phyloP scores from a whole-genome alignment of 176 grass and related monocot genomes.

The Triticum dicoccoides region DNA sequence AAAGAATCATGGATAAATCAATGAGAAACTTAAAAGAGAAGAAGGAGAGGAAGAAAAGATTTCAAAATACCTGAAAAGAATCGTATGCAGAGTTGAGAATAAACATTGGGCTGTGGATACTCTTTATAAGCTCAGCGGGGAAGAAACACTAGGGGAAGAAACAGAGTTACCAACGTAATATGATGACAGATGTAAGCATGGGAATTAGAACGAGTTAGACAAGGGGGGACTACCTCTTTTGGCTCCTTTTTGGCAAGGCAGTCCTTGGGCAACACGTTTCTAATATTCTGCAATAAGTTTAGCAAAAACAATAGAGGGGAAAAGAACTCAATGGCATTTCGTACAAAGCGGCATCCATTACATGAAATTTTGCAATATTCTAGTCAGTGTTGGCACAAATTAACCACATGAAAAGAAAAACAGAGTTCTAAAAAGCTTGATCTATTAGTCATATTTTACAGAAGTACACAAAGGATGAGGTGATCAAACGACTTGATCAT shows the following conservation, averaged over 20 bases:
- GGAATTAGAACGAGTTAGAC: neutral
- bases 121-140: constrained; percentile 54
- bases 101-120: constrained; percentile 47
- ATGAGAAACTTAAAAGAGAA: neutral
- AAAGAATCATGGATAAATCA: neutral
- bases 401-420: neutral
- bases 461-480: neutral
- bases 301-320: neutral
- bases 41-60: neutral
- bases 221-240: constrained; percentile 1
- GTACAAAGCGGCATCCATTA: neutral
- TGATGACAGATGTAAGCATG: neutral
- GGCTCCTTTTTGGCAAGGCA: constrained; percentile 42
- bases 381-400: neutral
- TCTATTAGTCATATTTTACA: neutral
- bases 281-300: constrained; percentile 41
- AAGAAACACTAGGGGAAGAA: constrained; percentile 55
- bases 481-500: neutral
- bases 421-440: neutral
- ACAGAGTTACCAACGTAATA: neutral
- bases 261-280: constrained; percentile 40
- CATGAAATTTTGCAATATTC: neutral
- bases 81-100: constrained; percentile 72
- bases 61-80: constrained; percentile 56
- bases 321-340: neutral